A percentile compares a stretch with the other conserved stretches of the same genome.
phyloP scores from a whole-genome alignment of 768 basidiomycete genomes.

The Tulasnella sp. region DNA sequence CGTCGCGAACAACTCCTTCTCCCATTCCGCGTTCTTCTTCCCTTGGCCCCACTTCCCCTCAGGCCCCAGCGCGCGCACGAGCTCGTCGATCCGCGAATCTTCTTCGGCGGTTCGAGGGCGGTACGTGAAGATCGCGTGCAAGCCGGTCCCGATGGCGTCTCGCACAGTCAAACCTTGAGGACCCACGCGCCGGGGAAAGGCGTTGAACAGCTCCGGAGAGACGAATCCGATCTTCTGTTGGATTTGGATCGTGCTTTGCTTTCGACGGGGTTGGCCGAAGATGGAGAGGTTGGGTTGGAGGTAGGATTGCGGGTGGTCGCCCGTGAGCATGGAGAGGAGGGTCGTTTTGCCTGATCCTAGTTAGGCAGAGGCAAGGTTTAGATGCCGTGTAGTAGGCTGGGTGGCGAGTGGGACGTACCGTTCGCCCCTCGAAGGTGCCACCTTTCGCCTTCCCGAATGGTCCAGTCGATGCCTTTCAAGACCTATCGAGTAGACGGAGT shows the following conservation, averaged over 20 bases:
- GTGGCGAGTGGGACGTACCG: conserved; percentile 37
- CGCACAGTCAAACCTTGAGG: conserved; percentile 43
- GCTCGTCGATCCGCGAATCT: conserved; percentile 35
- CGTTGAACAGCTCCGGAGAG: conserved; percentile 82
- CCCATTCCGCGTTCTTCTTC: conserved; percentile 15
- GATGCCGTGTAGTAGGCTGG: not conserved
- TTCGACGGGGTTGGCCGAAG: conserved; percentile 49
- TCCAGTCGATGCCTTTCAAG: conserved; percentile 69
- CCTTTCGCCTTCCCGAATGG: conserved; percentile 64
- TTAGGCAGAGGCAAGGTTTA: not conserved
- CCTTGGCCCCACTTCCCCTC: conserved; percentile 10
- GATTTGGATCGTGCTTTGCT: conserved; percentile 42
- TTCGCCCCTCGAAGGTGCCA: conserved; percentile 90
- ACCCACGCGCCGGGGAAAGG: conserved; percentile 66
- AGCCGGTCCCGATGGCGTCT: conserved; percentile 80
- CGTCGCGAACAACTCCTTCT: conserved; percentile 42
- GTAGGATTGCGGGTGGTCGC: conserved; percentile 93
- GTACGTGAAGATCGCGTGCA: conserved; percentile 68
- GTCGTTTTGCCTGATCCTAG: conserved; percentile 89
- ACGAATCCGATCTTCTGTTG: conserved; percentile 62
- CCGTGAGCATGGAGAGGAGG: conserved; percentile 76
- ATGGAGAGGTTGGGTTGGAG: conserved; percentile 51
- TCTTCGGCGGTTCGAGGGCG: conserved; percentile 34
- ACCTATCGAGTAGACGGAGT: conserved; percentile 36
- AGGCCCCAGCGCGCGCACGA: conserved; percentile 58